A percentile compares a stretch with the other conserved stretches of the same genome.
Evolutionary conservation across 106 monocot species (phyloP).

Genomic region (Dendrobium nobile): DNA sequence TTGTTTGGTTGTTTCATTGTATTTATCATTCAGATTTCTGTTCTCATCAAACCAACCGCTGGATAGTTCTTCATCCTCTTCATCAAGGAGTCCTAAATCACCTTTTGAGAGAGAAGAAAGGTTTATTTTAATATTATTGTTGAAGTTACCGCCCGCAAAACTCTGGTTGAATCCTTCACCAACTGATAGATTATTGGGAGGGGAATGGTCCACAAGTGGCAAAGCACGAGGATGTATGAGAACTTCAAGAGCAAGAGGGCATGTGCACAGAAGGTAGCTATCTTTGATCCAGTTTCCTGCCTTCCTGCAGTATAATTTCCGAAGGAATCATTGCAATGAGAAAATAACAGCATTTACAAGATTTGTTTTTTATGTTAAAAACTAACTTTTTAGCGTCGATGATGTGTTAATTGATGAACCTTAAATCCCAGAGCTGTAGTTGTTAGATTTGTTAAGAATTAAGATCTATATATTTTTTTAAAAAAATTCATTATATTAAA

Average conservation of each 20-base stretch:
- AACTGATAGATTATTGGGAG: slow-evolving; percentile 9
- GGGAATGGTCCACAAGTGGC: slow-evolving; percentile 32
- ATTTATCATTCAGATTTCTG: background rate
- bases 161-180: slow-evolving; percentile 3
- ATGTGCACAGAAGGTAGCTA: slow-evolving; percentile 67
- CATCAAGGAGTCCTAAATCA: slow-evolving; percentile 13
- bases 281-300: slow-evolving; percentile 53
- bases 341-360: background rate
- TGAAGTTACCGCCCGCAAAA: background rate
- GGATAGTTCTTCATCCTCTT: slow-evolving; percentile 12
- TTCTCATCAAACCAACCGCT: slow-evolving; percentile 6
- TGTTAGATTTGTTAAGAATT: background rate
- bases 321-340: background rate
- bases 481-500: background rate
- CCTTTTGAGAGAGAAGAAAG: background rate
- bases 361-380: background rate
- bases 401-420: background rate
- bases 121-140: slow-evolving; percentile 7
- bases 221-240: slow-evolving; percentile 82
- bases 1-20: slow-evolving; percentile 2
- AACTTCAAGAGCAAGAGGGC: slow-evolving; percentile 68
- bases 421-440: background rate
- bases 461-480: background rate
- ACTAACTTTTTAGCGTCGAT: background rate
- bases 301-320: slow-evolving; percentile 41